These are phyloP conservation scores for Silene latifolia DNA, from an alignment of 148 eudicot genomes.

Conservation along the genomic window DNA sequence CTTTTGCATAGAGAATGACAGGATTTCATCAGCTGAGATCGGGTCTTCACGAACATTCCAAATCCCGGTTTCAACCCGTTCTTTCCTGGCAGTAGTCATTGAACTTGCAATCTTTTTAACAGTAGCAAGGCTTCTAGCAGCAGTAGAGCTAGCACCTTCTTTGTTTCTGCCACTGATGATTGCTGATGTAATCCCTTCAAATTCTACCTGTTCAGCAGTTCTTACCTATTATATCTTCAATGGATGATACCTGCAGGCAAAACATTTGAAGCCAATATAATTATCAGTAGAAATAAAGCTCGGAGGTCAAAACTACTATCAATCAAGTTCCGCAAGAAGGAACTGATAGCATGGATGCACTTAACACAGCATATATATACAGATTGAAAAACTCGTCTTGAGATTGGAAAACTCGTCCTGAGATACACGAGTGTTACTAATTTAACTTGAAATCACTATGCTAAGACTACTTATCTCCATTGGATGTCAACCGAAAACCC, in stretches of 20 bases:
- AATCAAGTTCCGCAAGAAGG: no score
- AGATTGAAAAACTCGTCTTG: no score
- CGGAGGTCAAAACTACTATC: conserved; percentile 15
- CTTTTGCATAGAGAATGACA: no score
- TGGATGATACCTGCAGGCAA: conserved; percentile 44
- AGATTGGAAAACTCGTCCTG: no score
- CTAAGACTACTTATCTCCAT: no score
- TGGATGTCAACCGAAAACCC: no score
- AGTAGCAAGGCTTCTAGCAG: conserved; percentile 66
- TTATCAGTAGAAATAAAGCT: background rate
- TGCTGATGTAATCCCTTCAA: conserved; percentile 93
- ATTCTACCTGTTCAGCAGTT: conserved; percentile 91
- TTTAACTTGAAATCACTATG: no score
- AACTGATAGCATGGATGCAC: background rate
- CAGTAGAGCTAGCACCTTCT: conserved; percentile 91
- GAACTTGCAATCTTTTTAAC: conserved; percentile 72
- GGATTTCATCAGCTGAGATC: no score
- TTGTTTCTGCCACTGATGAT: conserved; percentile 84
- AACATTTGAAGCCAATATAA: background rate
- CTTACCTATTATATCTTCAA: conserved; percentile 78
- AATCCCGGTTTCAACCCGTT: conserved; percentile 72
- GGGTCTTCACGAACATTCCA: no score
- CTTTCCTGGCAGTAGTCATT: conserved; percentile 67
- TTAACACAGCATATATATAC: no score
- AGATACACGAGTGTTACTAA: no score